Evolutionary conservation across 768 basidiomycete genomes (phyloP).

Genomic region (Hysterangium stoloniferum): DNA sequence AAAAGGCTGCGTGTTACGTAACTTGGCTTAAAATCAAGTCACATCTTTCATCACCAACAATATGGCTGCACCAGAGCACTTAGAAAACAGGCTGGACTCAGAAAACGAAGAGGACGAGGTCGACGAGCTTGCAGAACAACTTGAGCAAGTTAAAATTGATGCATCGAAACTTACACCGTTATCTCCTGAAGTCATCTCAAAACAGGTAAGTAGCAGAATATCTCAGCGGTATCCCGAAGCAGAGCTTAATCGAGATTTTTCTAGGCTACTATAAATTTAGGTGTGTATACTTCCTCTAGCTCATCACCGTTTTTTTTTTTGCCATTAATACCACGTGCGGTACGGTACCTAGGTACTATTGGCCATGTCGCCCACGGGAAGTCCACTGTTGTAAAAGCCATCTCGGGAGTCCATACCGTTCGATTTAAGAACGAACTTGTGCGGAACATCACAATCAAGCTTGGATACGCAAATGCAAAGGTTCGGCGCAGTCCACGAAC

Average conservation of each 20-base stretch:
- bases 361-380: conserved; percentile 99
- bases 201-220: conserved; percentile 53
- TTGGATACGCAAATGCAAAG: conserved; percentile 99
- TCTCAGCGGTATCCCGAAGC: neutral
- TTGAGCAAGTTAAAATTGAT: conserved; percentile 73
- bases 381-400: conserved; percentile 96
- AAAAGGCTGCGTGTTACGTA: too few species aligned
- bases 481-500: conserved; percentile 35
- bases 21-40: too few species aligned
- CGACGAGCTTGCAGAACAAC: conserved; percentile 41
- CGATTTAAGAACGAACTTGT: conserved; percentile 99
- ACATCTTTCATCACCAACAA: too few species aligned
- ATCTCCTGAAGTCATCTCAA: conserved; percentile 84
- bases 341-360: conserved; percentile 66
- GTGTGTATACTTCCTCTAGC: conserved; percentile 31
- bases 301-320: neutral
- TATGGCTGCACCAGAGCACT: neutral
- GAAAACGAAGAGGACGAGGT: conserved; percentile 59
- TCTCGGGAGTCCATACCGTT: conserved; percentile 97
- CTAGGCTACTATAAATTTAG: conserved; percentile 92
- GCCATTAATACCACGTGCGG: neutral
- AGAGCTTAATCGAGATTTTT: conserved; percentile 1
- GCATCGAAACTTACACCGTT: conserved; percentile 76
- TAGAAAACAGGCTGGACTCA: conserved; percentile 44
- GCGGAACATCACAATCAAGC: conserved; percentile 97